Base-by-base conservation (phyloP, 768 basidiomycete genomes). In the Hirschioporus abietinus region DNA sequence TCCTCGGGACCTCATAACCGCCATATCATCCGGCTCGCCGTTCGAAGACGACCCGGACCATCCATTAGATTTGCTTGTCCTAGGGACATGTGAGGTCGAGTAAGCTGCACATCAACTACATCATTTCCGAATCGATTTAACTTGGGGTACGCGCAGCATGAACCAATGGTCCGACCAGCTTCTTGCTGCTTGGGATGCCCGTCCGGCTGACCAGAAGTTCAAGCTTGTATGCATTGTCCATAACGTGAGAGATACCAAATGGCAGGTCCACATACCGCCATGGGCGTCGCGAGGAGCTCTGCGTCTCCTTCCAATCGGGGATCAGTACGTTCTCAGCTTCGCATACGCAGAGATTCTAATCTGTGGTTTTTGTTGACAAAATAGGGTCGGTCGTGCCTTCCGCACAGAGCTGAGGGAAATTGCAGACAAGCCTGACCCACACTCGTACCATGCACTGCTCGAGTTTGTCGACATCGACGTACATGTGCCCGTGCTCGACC, bases 71-170 rank as follows among this genome's bases (percentile, higher is more conserved):
- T 26, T 80, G 65, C 69, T 82, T 23, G 70, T 81, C 7, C 70
- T 81, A 1, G 80, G 80, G 20, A 81, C 80, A 23, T 82, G 81
- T 69, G 81, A 82, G 68, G 64, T 78, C 25, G 80, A 82, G 80
- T 81, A 64, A 67, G 78, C 30, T 8, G 30, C 30, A n/a, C 8
- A 30, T 30, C 30, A 30, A 8, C 2, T 30, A 35, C 52, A 10
- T 26, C 15, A 57, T 34, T 30, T 8, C 4, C 30, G 30, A 30
- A 30, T 30, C 30, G n/a, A n/a, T n/a, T n/a, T 30, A 30, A 30
- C 30, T 30, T 8, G 30, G 23, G 18, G 35, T 1, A 10, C 24
- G 27, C 75, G 27, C 75, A 75, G 60, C 67, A 71, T 78, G 30
- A 65, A 65, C 17, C 67, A 73, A 20, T 69, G 74, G 73, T 70